These are phyloP conservation scores for Besnoitia besnoiti DNA, from an alignment of 169 alveolate genomes.

Conservation along the genomic window DNA sequence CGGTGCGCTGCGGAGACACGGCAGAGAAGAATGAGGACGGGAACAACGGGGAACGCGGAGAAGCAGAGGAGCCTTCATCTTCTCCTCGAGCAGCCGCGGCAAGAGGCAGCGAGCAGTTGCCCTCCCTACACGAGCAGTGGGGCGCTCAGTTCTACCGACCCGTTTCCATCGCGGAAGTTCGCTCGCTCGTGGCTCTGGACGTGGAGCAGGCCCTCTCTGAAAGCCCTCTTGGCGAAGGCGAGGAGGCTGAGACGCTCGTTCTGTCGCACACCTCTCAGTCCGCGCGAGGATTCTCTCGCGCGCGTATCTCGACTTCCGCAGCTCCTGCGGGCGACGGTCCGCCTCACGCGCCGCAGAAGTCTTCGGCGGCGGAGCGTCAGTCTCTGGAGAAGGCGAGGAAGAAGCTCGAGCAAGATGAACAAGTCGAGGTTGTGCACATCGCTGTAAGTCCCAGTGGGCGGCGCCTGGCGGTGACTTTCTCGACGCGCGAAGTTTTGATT, in stretches of 20 bases:
- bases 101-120: not conserved
- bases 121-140: not conserved
- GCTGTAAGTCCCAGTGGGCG: constrained; percentile 4
- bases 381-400: not conserved
- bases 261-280: not conserved
- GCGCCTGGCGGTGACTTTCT: constrained; percentile 15
- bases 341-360: not conserved
- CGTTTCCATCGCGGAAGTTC: not conserved
- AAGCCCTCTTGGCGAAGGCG: not conserved
- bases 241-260: not conserved
- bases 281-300: not conserved
- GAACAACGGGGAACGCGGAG: not conserved
- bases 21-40: not conserved
- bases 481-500: constrained; percentile 11
- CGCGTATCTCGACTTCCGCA: not conserved
- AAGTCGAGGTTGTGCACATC: constrained; percentile 6
- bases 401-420: constrained; percentile 9
- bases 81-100: not conserved
- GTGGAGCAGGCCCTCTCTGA: not conserved
- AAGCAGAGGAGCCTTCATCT: not conserved
- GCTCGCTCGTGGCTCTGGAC: not conserved
- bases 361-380: no score
- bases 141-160: constrained; percentile 23
- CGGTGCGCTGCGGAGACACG: not conserved
- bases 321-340: not conserved